Evolutionary conservation across 441 rosid genomes (phyloP), one percentile per base, ranked within the genome.

Genomic region (Pelargonium australe): DNA sequence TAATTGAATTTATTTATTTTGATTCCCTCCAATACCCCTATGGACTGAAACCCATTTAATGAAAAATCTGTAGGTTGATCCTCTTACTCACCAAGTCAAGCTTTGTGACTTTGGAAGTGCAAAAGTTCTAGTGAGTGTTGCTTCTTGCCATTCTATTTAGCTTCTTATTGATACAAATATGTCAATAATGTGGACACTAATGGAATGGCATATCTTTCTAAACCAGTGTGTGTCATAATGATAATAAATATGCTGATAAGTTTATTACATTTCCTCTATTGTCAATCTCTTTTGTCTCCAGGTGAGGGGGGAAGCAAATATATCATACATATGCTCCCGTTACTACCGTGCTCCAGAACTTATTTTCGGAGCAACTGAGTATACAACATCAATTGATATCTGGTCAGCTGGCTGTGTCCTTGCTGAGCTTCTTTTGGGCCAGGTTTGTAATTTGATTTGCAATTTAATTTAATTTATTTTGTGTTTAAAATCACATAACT

Each of bases 361-460:
- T 75, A 92, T 95, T 75, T 95, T 95, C 69, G 98, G 99, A 51
- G 98, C 99, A n/a, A 92, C 98, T 0, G 99, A 92, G 68, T 95
- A 95, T 76, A 87, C 99, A 64, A 95, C 96, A 61, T 88, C 99
- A 9, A 95, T 95, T 65, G 99, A 95, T 71, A 95, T 92, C 68
- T 92, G 99, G 99, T 95, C 99, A 45, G 98, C 97, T 75, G 98
- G 99, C 66, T 95, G 99, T 84, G 96, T 95, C 40, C 97, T 95
- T 64, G 99, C 99, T 11, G 99, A 95, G 83, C 98, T 95, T 72
- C 93, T 95, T 68, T 81, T 95, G 44, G 98, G 98, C 73, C 98
- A 91, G 89, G 99, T 92, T 72, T 70, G 81, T 78, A 20, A 60
- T 65, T 47, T 16, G 7, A 19, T 40, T 68, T 14, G 37, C 57